Conservation (phyloP, 768 basidiomycete species). For the Kwoniella shandongensis region DNA sequence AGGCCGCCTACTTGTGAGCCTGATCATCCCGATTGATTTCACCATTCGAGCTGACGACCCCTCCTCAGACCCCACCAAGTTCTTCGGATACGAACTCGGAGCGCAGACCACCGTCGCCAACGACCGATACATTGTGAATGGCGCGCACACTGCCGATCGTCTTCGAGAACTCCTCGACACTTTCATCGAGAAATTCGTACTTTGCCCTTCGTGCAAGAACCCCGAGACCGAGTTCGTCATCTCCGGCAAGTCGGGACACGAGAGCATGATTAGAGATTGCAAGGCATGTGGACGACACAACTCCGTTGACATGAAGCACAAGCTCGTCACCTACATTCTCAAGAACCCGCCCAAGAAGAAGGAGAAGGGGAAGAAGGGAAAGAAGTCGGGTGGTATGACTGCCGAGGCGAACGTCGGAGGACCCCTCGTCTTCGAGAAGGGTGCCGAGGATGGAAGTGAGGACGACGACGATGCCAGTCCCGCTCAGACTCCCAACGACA, state of each 20-base stretch:
- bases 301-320: conserved; percentile 92
- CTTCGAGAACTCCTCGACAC: conserved; percentile 91
- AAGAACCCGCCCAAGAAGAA: conserved; percentile 96
- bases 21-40: conserved; percentile 1
- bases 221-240: conserved; percentile 96
- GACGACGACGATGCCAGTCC: conserved; percentile 43
- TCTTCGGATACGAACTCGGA: conserved; percentile 97
- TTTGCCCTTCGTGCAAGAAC: conserved; percentile 97
- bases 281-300: conserved; percentile 96
- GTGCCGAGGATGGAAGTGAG: conserved; percentile 53
- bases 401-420: conserved; percentile 51
- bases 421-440: conserved; percentile 54
- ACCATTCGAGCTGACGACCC: background rate
- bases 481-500: conserved; percentile 17
- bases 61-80: conserved; percentile 83
- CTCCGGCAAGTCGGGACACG: conserved; percentile 65
- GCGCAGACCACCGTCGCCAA: conserved; percentile 95
- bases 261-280: conserved; percentile 92
- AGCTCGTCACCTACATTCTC: conserved; percentile 90
- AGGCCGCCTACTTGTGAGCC: conserved; percentile 74
- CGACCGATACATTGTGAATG: conserved; percentile 98
- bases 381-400: conserved; percentile 52
- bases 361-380: conserved; percentile 56
- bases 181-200: conserved; percentile 98
- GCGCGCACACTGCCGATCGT: conserved; percentile 85